Evolutionary conservation across 1,139 yeast species (phyloP), one percentile per base, ranked within the genome.

Genomic region (Diutina mesorugosa): DNA sequence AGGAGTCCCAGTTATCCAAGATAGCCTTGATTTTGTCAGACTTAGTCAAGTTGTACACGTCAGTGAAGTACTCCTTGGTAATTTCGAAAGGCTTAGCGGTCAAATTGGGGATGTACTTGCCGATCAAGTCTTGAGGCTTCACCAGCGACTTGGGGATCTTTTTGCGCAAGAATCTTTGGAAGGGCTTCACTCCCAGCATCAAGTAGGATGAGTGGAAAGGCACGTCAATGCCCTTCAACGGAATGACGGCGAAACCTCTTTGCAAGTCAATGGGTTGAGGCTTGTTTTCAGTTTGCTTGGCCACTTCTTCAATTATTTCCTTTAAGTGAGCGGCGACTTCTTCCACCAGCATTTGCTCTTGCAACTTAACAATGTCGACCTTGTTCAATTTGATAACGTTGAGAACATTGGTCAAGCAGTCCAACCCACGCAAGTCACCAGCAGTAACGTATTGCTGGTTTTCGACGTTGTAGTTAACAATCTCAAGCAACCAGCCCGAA

Each of bases 151-250:
- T 89, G 63, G 96, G 88, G 68, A 93, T 88, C 83, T 93, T 93
- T 86, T 90, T 93, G 71, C 86, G 85, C 77, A 93, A 81, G 84
- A 93, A 95, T 76, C 93, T 87, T 80, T 93, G 91, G 90, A 93
- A 93, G 66, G 99, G 99, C 75, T 90, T 91, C 61, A 93, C 99
- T 74, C 99, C 99, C 60, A 95, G 88, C 81, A 93, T 87, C 77
- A 93, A 81, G 78, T 95, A 93, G 45, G 96, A 87, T 51, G 97
- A 90, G 76, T 95, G 99, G 97, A 93, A 93, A 60, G 99, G 99
- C 68, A 93, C 99, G 32, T 97, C 90, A 64, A 93, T 93, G 65
- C 99, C 99, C 80, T 88, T 91, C 72, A 93, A 83, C 70, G 99
- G 99, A 65, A 93, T 93, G 67, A 95, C 95, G 55, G 99, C 98